A percentile compares a stretch with the other conserved stretches of the same genome.
These are phyloP conservation scores for Fusarium sp. DNA, from an alignment of 2,329 filamentous ascomycete genomes.

Conservation along the genomic window DNA sequence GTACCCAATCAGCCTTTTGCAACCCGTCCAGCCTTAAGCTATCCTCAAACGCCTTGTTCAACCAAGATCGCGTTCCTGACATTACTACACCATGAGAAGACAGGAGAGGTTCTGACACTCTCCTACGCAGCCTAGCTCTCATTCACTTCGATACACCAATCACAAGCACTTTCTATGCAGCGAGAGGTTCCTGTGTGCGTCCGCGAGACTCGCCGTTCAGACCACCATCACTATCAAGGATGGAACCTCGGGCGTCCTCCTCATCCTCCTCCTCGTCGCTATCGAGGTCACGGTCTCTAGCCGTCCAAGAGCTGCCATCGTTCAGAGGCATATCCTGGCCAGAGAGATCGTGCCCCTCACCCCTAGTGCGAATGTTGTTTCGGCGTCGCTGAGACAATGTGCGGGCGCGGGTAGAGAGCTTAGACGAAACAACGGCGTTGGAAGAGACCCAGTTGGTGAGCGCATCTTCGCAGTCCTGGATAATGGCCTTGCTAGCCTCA, in stretches of 20 bases:
- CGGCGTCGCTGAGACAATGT: conserved; percentile 88
- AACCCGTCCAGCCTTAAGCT: conserved; percentile 35
- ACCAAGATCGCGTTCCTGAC: conserved; percentile 41
- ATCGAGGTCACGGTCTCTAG: conserved; percentile 73
- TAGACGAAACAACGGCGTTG: conserved; percentile 88
- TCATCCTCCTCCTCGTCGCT: conserved; percentile 77
- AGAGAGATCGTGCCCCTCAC: conserved; percentile 84
- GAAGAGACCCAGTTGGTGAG: conserved; percentile 97
- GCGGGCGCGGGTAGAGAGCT: conserved; percentile 87
- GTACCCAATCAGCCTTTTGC: conserved; percentile 44
- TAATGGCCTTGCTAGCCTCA: conserved; percentile 98
- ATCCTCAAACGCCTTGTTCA: conserved; percentile 48
- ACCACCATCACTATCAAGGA: conserved; percentile 64
- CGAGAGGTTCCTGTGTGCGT: conserved; percentile 65
- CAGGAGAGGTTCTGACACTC: not conserved
- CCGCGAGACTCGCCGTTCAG: conserved; percentile 69
- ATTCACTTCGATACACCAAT: conserved; percentile 18
- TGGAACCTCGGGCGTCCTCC: conserved; percentile 62
- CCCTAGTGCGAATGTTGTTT: conserved; percentile 74
- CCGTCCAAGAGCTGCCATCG: conserved; percentile 87
- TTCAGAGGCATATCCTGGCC: conserved; percentile 84
- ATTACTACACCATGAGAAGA: conserved; percentile 31
- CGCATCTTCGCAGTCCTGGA: conserved; percentile 97
- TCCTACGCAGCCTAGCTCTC: not conserved
- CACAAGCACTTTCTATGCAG: conserved; percentile 53